Conservation (phyloP, 441 rosid species). For the Populus hybrid region DNA sequence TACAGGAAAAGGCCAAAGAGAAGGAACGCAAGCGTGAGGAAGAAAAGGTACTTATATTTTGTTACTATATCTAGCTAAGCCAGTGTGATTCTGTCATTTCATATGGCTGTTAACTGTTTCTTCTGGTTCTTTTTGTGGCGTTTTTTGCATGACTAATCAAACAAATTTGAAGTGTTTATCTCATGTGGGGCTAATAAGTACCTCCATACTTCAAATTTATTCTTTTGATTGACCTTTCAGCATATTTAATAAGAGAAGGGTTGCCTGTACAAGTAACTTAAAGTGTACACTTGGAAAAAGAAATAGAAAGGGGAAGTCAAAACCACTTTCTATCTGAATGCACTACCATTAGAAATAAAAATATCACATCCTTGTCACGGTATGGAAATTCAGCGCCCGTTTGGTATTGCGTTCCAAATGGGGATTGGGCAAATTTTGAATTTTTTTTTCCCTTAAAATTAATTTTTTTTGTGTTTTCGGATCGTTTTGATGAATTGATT, state of each 20-base stretch:
- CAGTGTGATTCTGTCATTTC: not conserved
- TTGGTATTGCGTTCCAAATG: no score
- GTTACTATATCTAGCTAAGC: not conserved
- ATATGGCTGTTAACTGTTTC: not conserved
- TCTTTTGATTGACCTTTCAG: not conserved
- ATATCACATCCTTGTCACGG: not conserved
- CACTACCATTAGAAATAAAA: not conserved
- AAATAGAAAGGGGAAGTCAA: not conserved
- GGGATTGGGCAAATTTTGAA: no score
- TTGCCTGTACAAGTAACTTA: not conserved
- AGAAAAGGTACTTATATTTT: constrained; percentile 60
- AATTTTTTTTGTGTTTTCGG: no score
- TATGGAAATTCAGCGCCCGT: no score
- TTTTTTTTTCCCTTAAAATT: no score
- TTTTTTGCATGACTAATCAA: not conserved
- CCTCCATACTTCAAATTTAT: not conserved
- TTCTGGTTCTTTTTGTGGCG: not conserved
- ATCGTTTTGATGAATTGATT: no score
- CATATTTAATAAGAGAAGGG: not conserved
- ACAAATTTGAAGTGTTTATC: not conserved
- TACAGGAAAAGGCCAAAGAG: constrained; percentile 88
- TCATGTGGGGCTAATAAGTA: not conserved
- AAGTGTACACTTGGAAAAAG: not conserved
- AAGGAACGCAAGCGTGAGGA: constrained; percentile 94
- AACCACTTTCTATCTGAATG: not conserved